These are phyloP conservation scores for Camellia japonica DNA, from an alignment of 148 eudicot genomes.

Conservation along the genomic window DNA sequence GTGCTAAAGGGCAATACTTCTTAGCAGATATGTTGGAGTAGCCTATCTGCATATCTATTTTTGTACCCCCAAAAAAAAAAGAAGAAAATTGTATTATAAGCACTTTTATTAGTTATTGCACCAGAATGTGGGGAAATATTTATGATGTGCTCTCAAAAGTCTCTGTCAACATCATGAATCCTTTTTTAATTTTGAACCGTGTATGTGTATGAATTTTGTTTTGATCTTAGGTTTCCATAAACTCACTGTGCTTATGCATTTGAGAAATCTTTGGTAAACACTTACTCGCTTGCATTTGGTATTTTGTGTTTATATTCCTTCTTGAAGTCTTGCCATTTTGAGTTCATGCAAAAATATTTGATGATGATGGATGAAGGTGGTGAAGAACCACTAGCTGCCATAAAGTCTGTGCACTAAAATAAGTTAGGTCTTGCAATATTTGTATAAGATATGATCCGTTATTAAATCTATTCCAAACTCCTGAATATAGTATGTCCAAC, in stretches of 20 bases:
- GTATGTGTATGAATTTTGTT: background rate
- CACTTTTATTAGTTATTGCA: background rate
- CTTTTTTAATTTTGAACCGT: background rate
- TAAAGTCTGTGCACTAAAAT: background rate
- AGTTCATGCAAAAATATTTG: background rate
- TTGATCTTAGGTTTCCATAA: background rate
- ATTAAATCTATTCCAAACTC: background rate
- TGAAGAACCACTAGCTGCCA: background rate
- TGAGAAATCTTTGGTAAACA: background rate
- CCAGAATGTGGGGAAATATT: background rate
- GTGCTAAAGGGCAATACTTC: no score
- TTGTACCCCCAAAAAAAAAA: no score
- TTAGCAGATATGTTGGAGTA: no score
- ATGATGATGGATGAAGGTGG: background rate
- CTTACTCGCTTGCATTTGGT: background rate
- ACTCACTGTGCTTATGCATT: background rate
- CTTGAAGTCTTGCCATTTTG: background rate
- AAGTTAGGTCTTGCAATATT: background rate
- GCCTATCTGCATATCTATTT: no score
- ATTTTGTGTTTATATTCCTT: slow-evolving; percentile 2
- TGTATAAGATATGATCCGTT: background rate
- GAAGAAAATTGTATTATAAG: no score
- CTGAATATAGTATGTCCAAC: no score
- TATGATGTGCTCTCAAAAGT: background rate
- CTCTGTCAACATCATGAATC: background rate